Conservation (phyloP, 2,329 filamentous ascomycete species). For the Metarhizium humberi region DNA sequence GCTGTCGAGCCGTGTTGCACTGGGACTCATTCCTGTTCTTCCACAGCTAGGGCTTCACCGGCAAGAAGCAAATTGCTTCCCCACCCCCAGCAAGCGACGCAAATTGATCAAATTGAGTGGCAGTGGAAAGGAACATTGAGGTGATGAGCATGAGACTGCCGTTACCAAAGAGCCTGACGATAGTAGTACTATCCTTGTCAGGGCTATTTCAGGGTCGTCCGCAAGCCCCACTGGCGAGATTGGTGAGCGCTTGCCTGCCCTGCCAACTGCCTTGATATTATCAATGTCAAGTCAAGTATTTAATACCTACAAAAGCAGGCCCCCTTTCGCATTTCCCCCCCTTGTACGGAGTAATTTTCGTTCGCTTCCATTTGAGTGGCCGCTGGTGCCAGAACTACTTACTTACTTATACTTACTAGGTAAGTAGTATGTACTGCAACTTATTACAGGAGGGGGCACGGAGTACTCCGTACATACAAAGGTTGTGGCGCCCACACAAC, state of each 20-base stretch:
- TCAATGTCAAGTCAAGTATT: no score
- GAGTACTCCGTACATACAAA: no score
- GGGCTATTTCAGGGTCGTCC: neutral
- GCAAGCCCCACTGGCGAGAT: slow-evolving; percentile 8
- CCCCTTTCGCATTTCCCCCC: no score
- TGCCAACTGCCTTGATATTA: no score
- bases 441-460: no score
- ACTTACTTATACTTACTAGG: no score
- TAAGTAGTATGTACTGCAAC: no score
- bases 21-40: neutral
- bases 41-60: neutral
- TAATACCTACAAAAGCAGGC: no score
- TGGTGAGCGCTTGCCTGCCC: neutral
- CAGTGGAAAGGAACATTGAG: neutral
- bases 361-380: no score
- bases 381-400: no score
- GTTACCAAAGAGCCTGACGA: neutral
- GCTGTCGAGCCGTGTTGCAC: neutral
- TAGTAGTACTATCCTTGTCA: neutral
- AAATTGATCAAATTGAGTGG: slow-evolving; percentile 17
- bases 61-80: slow-evolving; percentile 4
- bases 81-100: slow-evolving; percentile 7
- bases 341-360: no score
- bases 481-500: no score
- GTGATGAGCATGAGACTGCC: neutral